Base-by-base conservation (phyloP, 1,284 basidiomycete species). In the Marasmius oreades region DNA sequence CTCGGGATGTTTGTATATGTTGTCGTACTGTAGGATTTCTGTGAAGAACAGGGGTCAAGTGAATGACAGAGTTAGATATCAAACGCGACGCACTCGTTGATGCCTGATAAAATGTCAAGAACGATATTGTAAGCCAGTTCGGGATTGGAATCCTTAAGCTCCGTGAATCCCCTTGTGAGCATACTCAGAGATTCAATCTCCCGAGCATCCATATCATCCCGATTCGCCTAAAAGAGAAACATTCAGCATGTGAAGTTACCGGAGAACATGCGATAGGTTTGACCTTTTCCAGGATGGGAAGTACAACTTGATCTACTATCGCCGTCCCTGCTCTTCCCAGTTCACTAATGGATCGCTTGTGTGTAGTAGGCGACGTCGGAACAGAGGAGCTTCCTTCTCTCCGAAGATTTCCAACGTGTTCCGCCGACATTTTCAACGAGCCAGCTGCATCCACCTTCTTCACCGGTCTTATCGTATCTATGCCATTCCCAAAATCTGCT, bases 121-220 rank as follows among this genome's bases (percentile, higher is more conserved):
- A 98, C 83, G 52, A 95, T 76, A 59, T 85, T 86, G 69, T 96
- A 96, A 0, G 92, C 89, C 12, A 96, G 76, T 57, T 88, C 85
- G 0, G 95, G 84, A 65, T 95, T 94, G 26, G 84, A 81, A 24
- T 88, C 83, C 58, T 85, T 86, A 24, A 98, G 77, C 65, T 95
- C 92, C 51, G 83, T 75, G 69, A 98, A 97, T 0, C 95, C 95
- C 59, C 92, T 81, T 44, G 90, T 84, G 47, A 98, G 81, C 85
- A 95, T 92, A 69, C 89, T 91, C 51, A 98, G 72, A 14, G 93
- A 88, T 69, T 97, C 94, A 7, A 94, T 88, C 63, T 95, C 91
- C 52, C 84, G 77, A 33, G 93, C 92, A 61, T 92, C 90, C 82
- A 93, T 89, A 64, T 94, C 92, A 62, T 92, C 88, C 28, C 78